Conservation (phyloP, 1,139 yeast genomes). For the Pichia sp. region DNA sequence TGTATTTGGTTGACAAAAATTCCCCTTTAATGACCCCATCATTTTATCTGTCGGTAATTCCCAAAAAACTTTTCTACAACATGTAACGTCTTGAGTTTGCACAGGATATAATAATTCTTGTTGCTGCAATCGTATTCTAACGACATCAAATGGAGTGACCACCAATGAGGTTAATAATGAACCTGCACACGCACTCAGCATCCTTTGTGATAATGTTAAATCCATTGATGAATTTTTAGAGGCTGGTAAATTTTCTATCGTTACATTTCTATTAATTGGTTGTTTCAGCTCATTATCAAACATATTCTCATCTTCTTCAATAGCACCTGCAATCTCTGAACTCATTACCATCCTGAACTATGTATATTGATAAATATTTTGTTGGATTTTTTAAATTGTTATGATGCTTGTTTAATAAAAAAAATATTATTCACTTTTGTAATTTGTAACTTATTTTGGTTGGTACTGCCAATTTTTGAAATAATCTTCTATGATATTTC, state of each 20-base stretch:
- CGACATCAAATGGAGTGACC: slow-evolving; percentile 92
- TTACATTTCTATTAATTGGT: too few species aligned
- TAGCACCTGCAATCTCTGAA: slow-evolving; percentile 37
- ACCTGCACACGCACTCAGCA: slow-evolving; percentile 89
- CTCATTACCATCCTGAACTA: slow-evolving; percentile 31
- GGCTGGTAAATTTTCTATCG: not conserved
- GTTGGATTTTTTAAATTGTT: too few species aligned
- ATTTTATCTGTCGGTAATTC: slow-evolving; percentile 18
- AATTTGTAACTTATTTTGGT: not conserved
- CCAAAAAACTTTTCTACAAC: slow-evolving; percentile 37
- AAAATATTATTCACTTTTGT: too few species aligned
- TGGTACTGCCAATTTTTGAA: not conserved
- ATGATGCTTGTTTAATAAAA: not conserved
- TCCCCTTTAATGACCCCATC: slow-evolving; percentile 22
- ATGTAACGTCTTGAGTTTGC: slow-evolving; percentile 24
- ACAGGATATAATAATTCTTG: slow-evolving; percentile 57
- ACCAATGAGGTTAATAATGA: slow-evolving; percentile 79
- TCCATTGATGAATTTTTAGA: slow-evolving; percentile 11
- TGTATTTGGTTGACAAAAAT: slow-evolving; percentile 18
- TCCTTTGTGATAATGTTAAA: slow-evolving; percentile 54
- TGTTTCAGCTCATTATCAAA: slow-evolving; percentile 8
- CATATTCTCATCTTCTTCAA: slow-evolving; percentile 29
- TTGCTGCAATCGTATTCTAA: slow-evolving; percentile 84
- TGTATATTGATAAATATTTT: not conserved
- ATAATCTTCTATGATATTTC: not conserved